A percentile compares a stretch with the other conserved stretches of the same genome.
Evolutionary conservation across 2,329 filamentous ascomycete genomes (phyloP).

Genomic region (Diaporthe sp.): DNA sequence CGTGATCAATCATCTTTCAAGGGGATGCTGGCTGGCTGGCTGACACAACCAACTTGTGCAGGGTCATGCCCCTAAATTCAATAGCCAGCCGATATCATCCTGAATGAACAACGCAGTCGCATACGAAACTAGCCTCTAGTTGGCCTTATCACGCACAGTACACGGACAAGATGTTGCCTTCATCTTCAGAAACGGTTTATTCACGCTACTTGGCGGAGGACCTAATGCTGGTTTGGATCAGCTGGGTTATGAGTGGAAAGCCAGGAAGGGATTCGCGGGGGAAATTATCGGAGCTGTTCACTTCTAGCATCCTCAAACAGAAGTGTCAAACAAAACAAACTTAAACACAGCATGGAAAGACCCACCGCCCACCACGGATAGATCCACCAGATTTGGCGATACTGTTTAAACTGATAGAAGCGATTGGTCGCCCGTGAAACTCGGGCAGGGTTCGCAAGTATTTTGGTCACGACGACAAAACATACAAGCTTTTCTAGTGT

Average conservation of each 20-base stretch:
- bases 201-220: not conserved
- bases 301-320: not conserved
- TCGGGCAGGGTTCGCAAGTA: not conserved
- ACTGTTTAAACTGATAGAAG: not conserved
- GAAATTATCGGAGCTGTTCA: not conserved
- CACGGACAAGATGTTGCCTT: no score
- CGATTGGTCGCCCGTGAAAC: constrained; percentile 14
- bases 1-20: not conserved
- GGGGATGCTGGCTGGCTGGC: not conserved
- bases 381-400: not conserved
- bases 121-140: not conserved
- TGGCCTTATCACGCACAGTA: not conserved
- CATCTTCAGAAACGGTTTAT: no score
- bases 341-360: not conserved
- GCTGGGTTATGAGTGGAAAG: not conserved
- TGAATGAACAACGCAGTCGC: not conserved
- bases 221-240: no score
- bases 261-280: no score
- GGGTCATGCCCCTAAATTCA: not conserved
- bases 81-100: no score
- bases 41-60: not conserved
- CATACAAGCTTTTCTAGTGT: not conserved
- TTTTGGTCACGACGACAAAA: not conserved
- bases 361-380: not conserved
- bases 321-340: not conserved